A percentile compares a stretch with the other conserved stretches of the same genome.
Evolutionary conservation across 2,329 filamentous ascomycete genomes (phyloP).

Genomic region (Penicillium sp.): DNA sequence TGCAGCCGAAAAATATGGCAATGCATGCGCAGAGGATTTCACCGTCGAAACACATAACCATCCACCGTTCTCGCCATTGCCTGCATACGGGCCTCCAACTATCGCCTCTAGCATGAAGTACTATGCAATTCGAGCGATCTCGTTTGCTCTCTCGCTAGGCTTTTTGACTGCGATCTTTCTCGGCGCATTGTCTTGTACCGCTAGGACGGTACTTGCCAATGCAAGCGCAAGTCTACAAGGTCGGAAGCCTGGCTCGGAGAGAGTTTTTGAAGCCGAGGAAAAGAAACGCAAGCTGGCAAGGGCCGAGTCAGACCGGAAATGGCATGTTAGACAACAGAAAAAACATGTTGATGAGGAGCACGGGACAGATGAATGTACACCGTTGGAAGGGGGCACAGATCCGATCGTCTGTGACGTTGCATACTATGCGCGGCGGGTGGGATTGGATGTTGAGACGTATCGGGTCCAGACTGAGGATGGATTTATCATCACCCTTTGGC

Average conservation of each 20-base stretch:
- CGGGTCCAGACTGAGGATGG: conserved; percentile 91
- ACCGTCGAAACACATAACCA: conserved; percentile 26
- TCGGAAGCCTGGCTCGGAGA: conserved; percentile 60
- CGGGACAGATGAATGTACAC: conserved; percentile 60
- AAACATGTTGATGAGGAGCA: conserved; percentile 47
- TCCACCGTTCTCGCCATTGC: conserved; percentile 77
- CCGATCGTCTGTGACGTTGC: conserved; percentile 75
- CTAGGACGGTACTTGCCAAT: conserved; percentile 57
- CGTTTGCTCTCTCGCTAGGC: conserved; percentile 74
- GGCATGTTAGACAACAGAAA: conserved; percentile 55
- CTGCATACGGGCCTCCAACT: conserved; percentile 77
- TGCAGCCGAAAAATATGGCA: conserved; percentile 17
- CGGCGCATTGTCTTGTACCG: conserved; percentile 70
- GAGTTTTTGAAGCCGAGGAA: conserved; percentile 78
- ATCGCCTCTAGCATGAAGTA: conserved; percentile 67
- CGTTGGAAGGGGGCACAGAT: conserved; percentile 80
- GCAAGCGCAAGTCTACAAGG: conserved; percentile 60
- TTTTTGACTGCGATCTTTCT: conserved; percentile 78
- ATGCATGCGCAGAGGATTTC: conserved; percentile 10
- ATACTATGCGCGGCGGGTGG: conserved; percentile 86
- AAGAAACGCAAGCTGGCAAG: conserved; percentile 60
- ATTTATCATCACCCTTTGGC: conserved; percentile 86
- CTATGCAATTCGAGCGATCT: conserved; percentile 65
- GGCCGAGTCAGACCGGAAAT: conserved; percentile 62
- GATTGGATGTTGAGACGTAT: conserved; percentile 80